Evolutionary conservation across 75 land plant species (phyloP), one percentile per base, ranked within the genome.

Genomic region (Larix kaempferi): DNA sequence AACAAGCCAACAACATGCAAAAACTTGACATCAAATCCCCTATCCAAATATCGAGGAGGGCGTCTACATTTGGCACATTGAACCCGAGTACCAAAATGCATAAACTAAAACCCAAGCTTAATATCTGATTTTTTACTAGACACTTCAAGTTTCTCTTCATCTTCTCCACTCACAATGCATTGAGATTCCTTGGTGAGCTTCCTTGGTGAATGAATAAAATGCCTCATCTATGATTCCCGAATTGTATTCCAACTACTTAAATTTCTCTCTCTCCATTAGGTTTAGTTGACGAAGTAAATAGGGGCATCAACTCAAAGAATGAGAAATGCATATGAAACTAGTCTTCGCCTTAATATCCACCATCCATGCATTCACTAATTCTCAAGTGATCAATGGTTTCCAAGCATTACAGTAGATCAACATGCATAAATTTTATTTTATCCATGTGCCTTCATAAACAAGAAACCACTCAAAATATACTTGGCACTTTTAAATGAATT

Each of bases 1-100:
- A n/a, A n/a, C 65, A 96, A 88, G 27, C 99, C 99, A 11, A 97
- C 99, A 77, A 96, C 99, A 87, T 96, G 97, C 8, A 83, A 59
- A 77, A 96, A 96, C 83, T 92, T 96, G 54, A 96, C 97, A 83
- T 96, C 93, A 27, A 89, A 86, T 54, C 80, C 90, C 29, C 84
- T 78, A 71, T 96, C 95, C 90, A 96, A 76, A 72, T 88, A 96
- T 74, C 91, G 87, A 5, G 91, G 88, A 6, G 89, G 81, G 66
- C 54, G 54, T 59, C 78, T 79, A 22, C 79, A 82, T 6, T 77
- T 78, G 2, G 88, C 89, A 21, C 91, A 82, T 19, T 94, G 77
- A 58, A 96, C 91, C 37, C 89, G 86, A 4, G 99, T 97, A 57
- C 99, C 99, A 23, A 97, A 96, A 37, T 82, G 83, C 99, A 96